These are phyloP conservation scores for Peniophora sp. DNA, from an alignment of 1,284 basidiomycete species.

Conservation along the genomic window DNA sequence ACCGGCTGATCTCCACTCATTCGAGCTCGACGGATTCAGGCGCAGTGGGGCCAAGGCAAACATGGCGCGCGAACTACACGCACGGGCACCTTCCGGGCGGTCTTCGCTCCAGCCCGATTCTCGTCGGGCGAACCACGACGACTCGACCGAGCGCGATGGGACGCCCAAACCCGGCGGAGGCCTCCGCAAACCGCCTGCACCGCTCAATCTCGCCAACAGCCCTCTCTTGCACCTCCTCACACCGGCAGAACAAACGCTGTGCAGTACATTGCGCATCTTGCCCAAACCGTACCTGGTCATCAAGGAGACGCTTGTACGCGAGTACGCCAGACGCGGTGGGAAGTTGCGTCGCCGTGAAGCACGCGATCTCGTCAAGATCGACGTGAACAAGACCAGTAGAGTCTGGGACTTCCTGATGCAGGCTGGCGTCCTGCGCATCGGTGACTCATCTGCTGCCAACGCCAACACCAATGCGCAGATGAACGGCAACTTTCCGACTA, in stretches of 20 bases:
- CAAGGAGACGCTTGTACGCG: conserved; percentile 87
- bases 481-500: too few species aligned
- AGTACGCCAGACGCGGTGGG: conserved; percentile 85
- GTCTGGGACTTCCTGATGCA: conserved; percentile 88
- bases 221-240: conserved; percentile 84
- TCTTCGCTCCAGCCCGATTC: conserved; percentile 52
- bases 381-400: conserved; percentile 84
- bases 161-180: conserved; percentile 41
- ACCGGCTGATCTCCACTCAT: conserved; percentile 82
- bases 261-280: conserved; percentile 79
- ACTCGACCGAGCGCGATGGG: conserved; percentile 50
- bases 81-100: conserved; percentile 45
- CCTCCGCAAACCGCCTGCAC: conserved; percentile 45
- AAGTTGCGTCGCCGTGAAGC: conserved; percentile 81
- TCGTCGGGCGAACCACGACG: conserved; percentile 43
- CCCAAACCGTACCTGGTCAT: conserved; percentile 90
- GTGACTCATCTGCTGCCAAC: not conserved
- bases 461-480: not conserved
- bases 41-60: conserved; percentile 54
- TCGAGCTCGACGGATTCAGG: conserved; percentile 67
- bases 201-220: conserved; percentile 82
- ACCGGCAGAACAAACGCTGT: conserved; percentile 80
- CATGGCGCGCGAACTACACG: conserved; percentile 46
- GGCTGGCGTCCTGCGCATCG: conserved; percentile 64
- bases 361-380: conserved; percentile 83